phyloP scores from a whole-genome alignment of 202 grass and related monocot genomes.

The Zoysia matrella region DNA sequence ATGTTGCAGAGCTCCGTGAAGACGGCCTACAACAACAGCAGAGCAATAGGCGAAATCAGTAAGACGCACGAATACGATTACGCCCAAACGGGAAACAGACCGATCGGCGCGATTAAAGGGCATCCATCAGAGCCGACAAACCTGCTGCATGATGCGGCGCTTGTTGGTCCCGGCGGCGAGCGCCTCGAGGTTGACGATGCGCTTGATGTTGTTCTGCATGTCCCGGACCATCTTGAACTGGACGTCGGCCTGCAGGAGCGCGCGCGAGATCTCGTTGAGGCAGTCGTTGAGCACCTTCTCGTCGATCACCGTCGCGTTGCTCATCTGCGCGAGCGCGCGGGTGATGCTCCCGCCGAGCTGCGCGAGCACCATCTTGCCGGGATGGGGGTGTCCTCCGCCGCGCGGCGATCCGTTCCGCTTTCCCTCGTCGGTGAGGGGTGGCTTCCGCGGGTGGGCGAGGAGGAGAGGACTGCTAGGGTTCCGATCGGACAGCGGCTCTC shows the following conservation, averaged over 20 bases:
- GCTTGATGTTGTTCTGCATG: no score
- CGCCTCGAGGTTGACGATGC: no score
- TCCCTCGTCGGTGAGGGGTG: conserved; percentile 15
- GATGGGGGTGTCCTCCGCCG: not conserved
- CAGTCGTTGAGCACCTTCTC: conserved; percentile 95
- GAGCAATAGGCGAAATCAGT: conserved; percentile 14
- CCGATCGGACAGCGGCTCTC: not conserved
- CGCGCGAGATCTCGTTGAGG: conserved; percentile 96
- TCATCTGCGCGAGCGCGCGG: conserved; percentile 41
- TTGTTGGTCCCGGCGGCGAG: conserved; percentile 75
- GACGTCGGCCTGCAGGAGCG: no score
- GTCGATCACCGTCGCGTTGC: conserved; percentile 96
- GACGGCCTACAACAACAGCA: conserved; percentile 54
- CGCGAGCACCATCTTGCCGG: conserved; percentile 30
- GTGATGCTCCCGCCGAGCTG: no score
- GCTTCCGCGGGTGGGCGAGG: not conserved
- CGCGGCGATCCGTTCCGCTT: not conserved
- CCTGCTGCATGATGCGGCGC: conserved; percentile 87
- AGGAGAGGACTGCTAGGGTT: conserved; percentile 28
- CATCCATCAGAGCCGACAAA: conserved; percentile 2
- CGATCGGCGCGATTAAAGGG: not conserved
- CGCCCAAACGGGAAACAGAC: conserved; percentile 5
- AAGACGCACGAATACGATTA: not conserved
- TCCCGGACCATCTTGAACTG: no score
- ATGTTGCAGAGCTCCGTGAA: conserved; percentile 64